Base-by-base conservation (phyloP, 2,329 filamentous ascomycete genomes). In the Ascomycota sp. region DNA sequence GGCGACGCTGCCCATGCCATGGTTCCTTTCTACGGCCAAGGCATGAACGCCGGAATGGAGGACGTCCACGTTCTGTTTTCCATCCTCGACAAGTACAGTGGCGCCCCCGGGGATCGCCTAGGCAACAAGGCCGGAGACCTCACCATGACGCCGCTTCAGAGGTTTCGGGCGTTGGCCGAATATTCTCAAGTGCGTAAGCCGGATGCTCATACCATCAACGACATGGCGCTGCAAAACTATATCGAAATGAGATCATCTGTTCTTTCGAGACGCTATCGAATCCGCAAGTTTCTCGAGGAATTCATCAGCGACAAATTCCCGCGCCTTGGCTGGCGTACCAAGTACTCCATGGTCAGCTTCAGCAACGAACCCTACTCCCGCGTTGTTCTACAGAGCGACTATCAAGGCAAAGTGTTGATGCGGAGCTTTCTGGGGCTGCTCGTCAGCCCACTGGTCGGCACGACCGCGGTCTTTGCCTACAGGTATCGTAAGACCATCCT, bases 21-120 rank as follows among this genome's bases (percentile, higher is more conserved):
- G 75, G 83, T 98, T 0, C 89, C 89, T 0, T 98, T 98, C 53
- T 98, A 95, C 50, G 89, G 89, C 0, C 89, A 98, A 51, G 89
- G 89, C 23, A 91, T 98, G 74, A 98, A 98, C 45, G 79, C 89
- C 0, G 89, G 89, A 1, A 69, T 98, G 25, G 89, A 98, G 55
- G 86, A 94, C 43, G 83, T 98, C 9, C 73, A 78, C 7, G 73
- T 92, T 5, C 66, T 98, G 1, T 98, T 93, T 52, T 69, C 74
- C 1, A 63, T 77, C 26, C 61, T 95, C 1, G 85, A 94, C 52
- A 66, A 69, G 39, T 61, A 83, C n/a, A n/a, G n/a, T n/a, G n/a
- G n/a, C n/a, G n/a, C n/a, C n/a, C n/a, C n/a, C n/a, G n/a, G n/a
- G n/a, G n/a, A n/a, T n/a, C n/a, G n/a, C n/a, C n/a, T n/a, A n/a